Conservation (phyloP, 257 asterid species). For the Solanum pimpinellifolium region DNA sequence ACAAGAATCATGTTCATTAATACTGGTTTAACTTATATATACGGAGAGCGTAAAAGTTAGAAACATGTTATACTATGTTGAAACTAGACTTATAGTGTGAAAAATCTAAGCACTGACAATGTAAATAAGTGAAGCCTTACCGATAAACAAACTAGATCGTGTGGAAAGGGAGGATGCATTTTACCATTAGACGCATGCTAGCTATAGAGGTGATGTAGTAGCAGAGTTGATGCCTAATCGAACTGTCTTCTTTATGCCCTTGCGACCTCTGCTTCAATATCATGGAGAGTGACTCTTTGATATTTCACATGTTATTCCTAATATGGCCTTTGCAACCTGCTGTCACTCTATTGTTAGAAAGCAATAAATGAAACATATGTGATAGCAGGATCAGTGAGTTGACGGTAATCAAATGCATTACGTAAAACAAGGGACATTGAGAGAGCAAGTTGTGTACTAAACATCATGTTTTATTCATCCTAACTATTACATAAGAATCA, state of each 20-base stretch:
- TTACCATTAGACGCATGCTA: background rate
- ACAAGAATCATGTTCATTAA: background rate
- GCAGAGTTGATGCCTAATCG: background rate
- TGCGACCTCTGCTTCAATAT: background rate
- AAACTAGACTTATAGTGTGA: background rate
- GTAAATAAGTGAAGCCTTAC: background rate
- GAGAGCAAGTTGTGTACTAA: background rate
- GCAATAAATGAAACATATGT: background rate
- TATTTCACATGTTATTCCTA: background rate
- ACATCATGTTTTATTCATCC: background rate
- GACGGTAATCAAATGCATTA: background rate
- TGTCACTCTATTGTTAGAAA: background rate
- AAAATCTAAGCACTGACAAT: background rate
- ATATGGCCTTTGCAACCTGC: background rate
- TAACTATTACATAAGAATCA: background rate
- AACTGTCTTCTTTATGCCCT: background rate
- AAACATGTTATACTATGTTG: background rate
- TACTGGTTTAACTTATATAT: background rate
- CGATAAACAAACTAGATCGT: background rate
- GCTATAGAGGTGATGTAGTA: background rate
- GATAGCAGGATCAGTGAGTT: background rate
- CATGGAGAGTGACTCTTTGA: background rate
- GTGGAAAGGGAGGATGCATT: background rate
- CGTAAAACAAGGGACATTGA: background rate
- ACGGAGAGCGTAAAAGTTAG: background rate